phyloP scores from a whole-genome alignment of 177 flowering plant genomes.

The Vitis hybrid region DNA sequence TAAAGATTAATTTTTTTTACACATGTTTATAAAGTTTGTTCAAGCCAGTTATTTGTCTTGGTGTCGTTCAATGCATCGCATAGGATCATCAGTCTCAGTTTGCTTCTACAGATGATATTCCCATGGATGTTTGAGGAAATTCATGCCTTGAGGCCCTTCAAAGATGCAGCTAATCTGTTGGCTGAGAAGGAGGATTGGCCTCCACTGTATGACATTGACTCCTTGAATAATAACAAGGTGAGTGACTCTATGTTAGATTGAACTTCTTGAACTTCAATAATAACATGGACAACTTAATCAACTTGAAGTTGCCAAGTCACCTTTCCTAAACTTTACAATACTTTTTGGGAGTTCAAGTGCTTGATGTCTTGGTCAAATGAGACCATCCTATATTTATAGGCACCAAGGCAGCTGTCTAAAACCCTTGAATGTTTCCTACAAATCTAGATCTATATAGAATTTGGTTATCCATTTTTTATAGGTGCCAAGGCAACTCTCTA shows the following conservation, averaged over 20 bases:
- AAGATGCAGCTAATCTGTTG: conserved; percentile 76
- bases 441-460: no score
- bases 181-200: conserved; percentile 87
- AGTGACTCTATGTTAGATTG: background rate
- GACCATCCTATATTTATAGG: no score
- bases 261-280: background rate
- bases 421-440: no score
- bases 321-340: no score
- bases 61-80: background rate
- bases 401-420: no score
- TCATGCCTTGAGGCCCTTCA: conserved; percentile 66
- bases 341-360: no score
- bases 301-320: no score
- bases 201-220: conserved; percentile 55
- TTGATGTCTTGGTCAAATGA: no score
- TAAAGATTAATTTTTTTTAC: background rate
- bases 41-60: background rate
- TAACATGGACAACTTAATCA: no score
- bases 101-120: conserved; percentile 77
- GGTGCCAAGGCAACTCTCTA: no score
- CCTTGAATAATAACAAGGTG: conserved; percentile 78
- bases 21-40: background rate
- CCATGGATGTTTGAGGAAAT: conserved; percentile 99
- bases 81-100: background rate
- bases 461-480: no score